Base-by-base conservation (phyloP, 768 basidiomycete genomes). In the Dictyophora rubrovolvata region DNA sequence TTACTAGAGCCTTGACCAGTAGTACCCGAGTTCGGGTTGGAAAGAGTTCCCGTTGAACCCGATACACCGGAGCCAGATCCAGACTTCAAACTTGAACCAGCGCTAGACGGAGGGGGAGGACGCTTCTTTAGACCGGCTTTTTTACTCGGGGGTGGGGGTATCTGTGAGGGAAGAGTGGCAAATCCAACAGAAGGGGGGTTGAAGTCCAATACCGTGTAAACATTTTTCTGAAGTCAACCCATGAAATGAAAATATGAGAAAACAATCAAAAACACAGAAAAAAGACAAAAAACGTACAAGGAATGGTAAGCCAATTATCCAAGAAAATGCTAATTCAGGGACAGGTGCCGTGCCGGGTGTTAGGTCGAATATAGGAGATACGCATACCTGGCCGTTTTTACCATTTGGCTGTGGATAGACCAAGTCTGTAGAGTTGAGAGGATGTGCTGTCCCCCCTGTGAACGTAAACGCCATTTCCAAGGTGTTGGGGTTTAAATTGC, bases 331-430 rank as follows among this genome's bases (percentile, higher is more conserved):
- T 42, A 42, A 4, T 17, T 67, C 57, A 8, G 57, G 48, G 64
- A 12, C 71, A 36, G 80, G 70, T 53, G 71, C 73, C 33, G 71
- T 76, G 2, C 86, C 86, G 5, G 70, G 65, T n/a, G 69, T 71
- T n/a, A 88, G 68, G 62, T 89, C 88, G 60, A 90, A 89, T 55
- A 91, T 80, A 1, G 79, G 85, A 33, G 88, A 88, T 0, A 81
- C 66, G 62, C 87, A 87, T 70, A 75, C 59, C 62, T 69, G 50
- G 67, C 74, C 66, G 36, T 67, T 65, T 11, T 49, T 21, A 47
- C 20, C 68, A 36, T 68, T 68, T 55, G 87, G 64, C 0, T 65
- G 63, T 3, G 88, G 88, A 10, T 95, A 72, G 69, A 88, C 91
- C 79, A 98, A 87, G 66, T 99, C 95, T 5, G 65, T 70, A 0